A percentile compares a stretch with the other conserved stretches of the same genome.
These are phyloP conservation scores for Emergomyces pasteurianus DNA, from an alignment of 2,329 filamentous ascomycete species.

Conservation along the genomic window DNA sequence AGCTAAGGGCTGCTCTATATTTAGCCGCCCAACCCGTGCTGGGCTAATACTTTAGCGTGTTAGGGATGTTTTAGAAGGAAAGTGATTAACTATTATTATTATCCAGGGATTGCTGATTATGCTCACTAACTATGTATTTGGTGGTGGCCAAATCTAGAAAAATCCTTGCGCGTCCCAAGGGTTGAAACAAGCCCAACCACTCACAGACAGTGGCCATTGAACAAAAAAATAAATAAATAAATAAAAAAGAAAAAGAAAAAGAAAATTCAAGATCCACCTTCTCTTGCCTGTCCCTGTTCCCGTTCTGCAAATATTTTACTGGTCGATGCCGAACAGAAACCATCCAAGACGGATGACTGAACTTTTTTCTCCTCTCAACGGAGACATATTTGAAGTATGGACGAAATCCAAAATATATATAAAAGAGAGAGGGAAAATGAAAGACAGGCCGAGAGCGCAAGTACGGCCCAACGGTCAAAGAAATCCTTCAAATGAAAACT, in stretches of 20 bases:
- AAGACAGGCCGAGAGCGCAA: no score
- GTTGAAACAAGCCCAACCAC: neutral
- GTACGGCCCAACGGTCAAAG: no score
- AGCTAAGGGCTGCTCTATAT: neutral
- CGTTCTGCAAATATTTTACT: neutral
- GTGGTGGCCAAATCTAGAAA: no score
- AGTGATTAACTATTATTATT: neutral
- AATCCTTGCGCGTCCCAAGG: no score
- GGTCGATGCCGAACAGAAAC: no score
- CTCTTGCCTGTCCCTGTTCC: neutral
- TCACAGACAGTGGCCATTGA: neutral
- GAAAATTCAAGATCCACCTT: neutral
- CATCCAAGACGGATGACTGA: no score
- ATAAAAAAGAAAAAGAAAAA: neutral
- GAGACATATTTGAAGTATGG: no score
- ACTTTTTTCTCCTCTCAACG: no score
- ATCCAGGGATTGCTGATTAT: neutral
- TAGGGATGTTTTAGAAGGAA: neutral
- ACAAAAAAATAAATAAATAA: neutral
- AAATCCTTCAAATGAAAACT: no score
- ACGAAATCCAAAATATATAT: no score
- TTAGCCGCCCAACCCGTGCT: neutral
- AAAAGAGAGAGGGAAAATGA: no score
- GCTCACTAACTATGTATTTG: neutral
- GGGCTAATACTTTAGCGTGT: neutral